Conservation (phyloP, 192 early-diverging fungal species). For the Polychytrium aggregatum region DNA sequence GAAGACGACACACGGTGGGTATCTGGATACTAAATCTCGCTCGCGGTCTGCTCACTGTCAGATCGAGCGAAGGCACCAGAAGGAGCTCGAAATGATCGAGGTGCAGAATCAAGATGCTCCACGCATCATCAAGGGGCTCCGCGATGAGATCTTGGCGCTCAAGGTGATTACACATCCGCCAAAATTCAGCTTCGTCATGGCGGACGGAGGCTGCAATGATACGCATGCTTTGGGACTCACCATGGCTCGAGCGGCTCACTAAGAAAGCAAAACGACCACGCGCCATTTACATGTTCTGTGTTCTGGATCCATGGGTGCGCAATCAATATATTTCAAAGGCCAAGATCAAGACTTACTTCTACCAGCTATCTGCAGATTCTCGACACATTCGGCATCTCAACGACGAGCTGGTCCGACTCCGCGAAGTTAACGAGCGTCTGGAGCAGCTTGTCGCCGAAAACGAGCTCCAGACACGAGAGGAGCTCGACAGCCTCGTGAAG, state of each 20-base stretch:
- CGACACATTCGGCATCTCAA: constrained; percentile 29
- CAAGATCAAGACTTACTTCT: constrained; percentile 38
- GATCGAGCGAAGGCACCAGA: constrained; percentile 44
- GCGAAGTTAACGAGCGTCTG: constrained; percentile 21
- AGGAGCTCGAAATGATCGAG: constrained; percentile 35
- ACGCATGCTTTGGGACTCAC: too few relatives aligned
- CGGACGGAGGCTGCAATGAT: too few relatives aligned
- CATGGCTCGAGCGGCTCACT: too few relatives aligned
- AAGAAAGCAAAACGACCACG: too few relatives aligned
- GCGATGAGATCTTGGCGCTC: constrained; percentile 31
- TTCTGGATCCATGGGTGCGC: too few relatives aligned
- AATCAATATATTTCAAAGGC: too few relatives aligned
- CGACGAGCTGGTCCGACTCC: constrained; percentile 26
- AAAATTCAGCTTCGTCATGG: too few relatives aligned
- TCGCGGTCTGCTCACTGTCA: not conserved
- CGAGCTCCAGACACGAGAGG: constrained; percentile 21
- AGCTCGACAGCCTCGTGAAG: constrained; percentile 15
- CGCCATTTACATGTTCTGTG: too few relatives aligned
- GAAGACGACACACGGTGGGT: too few relatives aligned
- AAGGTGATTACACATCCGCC: constrained; percentile 21
- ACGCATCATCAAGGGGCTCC: constrained; percentile 28
- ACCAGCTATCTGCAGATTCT: constrained; percentile 24
- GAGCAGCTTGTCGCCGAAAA: constrained; percentile 24
- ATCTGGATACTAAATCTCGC: too few relatives aligned
- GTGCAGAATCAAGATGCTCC: constrained; percentile 33